Conservation (phyloP, 1,139 yeast genomes). For the Ogataea hybrid region DNA sequence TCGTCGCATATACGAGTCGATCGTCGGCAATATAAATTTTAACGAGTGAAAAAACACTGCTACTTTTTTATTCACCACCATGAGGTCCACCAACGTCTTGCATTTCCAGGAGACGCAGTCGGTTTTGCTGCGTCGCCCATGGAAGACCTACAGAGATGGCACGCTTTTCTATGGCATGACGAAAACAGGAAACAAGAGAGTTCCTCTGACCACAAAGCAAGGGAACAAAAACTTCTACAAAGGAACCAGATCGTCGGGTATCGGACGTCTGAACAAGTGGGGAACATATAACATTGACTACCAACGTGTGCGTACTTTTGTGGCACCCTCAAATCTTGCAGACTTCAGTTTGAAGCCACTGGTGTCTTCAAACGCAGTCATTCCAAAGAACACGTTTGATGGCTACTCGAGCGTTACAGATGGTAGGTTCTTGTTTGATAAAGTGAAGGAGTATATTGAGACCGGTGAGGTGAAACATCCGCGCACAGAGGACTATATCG, state of each 20-base stretch:
- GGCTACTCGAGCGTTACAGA: conserved; percentile 73
- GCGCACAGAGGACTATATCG: conserved; percentile 36
- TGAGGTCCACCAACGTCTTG: conserved; percentile 55
- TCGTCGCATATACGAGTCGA: conserved; percentile 3
- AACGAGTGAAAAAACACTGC: background rate
- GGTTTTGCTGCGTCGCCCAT: conserved; percentile 69
- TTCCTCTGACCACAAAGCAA: conserved; percentile 83
- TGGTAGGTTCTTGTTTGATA: conserved; percentile 69
- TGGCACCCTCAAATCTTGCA: conserved; percentile 61
- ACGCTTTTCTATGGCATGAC: conserved; percentile 76
- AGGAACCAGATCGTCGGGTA: conserved; percentile 95
- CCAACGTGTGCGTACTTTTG: conserved; percentile 86
- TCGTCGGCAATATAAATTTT: conserved; percentile 2
- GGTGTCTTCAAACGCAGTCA: conserved; percentile 70
- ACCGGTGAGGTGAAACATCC: conserved; percentile 50
- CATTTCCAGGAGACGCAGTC: conserved; percentile 54
- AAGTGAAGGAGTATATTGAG: conserved; percentile 72
- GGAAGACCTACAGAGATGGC: conserved; percentile 85
- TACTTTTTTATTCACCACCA: conserved; percentile 21
- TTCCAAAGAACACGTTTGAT: conserved; percentile 60
- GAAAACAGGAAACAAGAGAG: conserved; percentile 81
- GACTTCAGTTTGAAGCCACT: conserved; percentile 61
- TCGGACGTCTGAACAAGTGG: conserved; percentile 72
- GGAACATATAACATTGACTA: conserved; percentile 82
- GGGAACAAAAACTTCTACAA: conserved; percentile 94